Conservation (phyloP, 768 basidiomycete genomes). For the Mycena sanguinolenta region DNA sequence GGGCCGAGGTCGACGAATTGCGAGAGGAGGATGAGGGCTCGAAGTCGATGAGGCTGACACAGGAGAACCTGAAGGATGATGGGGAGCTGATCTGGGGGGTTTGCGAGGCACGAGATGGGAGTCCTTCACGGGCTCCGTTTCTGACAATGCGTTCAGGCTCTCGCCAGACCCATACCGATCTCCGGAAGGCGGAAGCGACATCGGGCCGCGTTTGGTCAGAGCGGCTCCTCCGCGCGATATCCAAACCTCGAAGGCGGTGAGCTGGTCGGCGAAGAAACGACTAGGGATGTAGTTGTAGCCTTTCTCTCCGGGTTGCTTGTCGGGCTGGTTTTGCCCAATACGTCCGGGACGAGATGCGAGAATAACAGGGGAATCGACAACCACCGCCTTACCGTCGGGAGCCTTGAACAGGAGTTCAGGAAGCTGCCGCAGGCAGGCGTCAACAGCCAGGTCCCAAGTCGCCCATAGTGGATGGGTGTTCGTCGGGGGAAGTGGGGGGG, state of each 20-base stretch:
- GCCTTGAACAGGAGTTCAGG: slow-evolving; percentile 77
- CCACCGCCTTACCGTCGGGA: slow-evolving; percentile 40
- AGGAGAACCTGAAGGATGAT: slow-evolving; percentile 97
- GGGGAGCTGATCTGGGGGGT: slow-evolving; percentile 96
- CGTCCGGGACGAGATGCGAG: slow-evolving; percentile 53
- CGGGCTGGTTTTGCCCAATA: slow-evolving; percentile 49
- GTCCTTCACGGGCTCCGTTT: slow-evolving; percentile 47
- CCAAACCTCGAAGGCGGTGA: slow-evolving; percentile 99
- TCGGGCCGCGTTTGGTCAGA: slow-evolving; percentile 79
- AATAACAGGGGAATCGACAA: slow-evolving; percentile 42
- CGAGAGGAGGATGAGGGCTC: slow-evolving; percentile 94
- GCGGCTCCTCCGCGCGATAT: slow-evolving; percentile 94
- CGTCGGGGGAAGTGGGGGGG: slow-evolving; percentile 92
- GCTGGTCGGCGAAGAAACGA: slow-evolving; percentile 94
- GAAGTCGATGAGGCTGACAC: slow-evolving; percentile 94
- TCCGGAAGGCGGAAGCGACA: slow-evolving; percentile 72
- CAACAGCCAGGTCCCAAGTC: slow-evolving; percentile 97
- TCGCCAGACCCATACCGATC: slow-evolving; percentile 47
- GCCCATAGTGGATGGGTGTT: slow-evolving; percentile 98
- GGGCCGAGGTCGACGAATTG: slow-evolving; percentile 99
- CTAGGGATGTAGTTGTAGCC: slow-evolving; percentile 86
- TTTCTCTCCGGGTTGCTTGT: slow-evolving; percentile 51
- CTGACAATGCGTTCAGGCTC: slow-evolving; percentile 43
- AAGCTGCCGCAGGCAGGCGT: slow-evolving; percentile 93
- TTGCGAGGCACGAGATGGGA: slow-evolving; percentile 84